Conservation (phyloP, 148 eudicot genomes). For the Amaranthus hypochondriacus region DNA sequence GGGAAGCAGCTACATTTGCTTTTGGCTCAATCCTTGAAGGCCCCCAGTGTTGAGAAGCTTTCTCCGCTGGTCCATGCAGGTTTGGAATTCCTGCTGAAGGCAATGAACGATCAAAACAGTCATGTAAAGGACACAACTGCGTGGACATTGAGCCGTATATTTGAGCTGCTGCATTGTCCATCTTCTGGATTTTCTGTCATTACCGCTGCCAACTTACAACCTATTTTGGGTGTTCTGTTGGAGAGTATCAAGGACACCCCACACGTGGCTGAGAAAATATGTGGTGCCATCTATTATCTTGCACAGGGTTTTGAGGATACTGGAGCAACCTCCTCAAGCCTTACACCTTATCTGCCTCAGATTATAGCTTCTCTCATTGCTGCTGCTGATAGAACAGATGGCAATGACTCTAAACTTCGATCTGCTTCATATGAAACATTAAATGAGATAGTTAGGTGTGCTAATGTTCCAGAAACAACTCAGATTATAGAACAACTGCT, state of each 20-base stretch:
- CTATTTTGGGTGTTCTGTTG: slow-evolving; percentile 42
- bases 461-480: slow-evolving; percentile 44
- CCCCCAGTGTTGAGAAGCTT: slow-evolving; percentile 52
- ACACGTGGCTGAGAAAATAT: slow-evolving; percentile 57
- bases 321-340: slow-evolving; percentile 35
- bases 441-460: slow-evolving; percentile 61
- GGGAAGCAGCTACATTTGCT: slow-evolving; percentile 75
- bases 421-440: slow-evolving; percentile 65
- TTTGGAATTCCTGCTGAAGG: slow-evolving; percentile 55
- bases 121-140: slow-evolving; percentile 82
- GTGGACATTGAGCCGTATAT: slow-evolving; percentile 72
- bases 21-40: slow-evolving; percentile 76
- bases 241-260: slow-evolving; percentile 54
- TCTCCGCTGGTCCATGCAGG: slow-evolving; percentile 55
- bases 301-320: slow-evolving; percentile 65
- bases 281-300: slow-evolving; percentile 62
- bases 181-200: slow-evolving; percentile 47
- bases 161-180: slow-evolving; percentile 57
- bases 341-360: slow-evolving; percentile 51
- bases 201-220: slow-evolving; percentile 40
- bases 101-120: slow-evolving; percentile 57
- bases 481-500: slow-evolving; percentile 43
- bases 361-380: slow-evolving; percentile 47
- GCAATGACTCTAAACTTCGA: slow-evolving; percentile 48
- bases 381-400: slow-evolving; percentile 49